A percentile compares a stretch with the other conserved stretches of the same genome.
Conservation (phyloP, 129 eudicot genomes). For the Apium graveolens region DNA sequence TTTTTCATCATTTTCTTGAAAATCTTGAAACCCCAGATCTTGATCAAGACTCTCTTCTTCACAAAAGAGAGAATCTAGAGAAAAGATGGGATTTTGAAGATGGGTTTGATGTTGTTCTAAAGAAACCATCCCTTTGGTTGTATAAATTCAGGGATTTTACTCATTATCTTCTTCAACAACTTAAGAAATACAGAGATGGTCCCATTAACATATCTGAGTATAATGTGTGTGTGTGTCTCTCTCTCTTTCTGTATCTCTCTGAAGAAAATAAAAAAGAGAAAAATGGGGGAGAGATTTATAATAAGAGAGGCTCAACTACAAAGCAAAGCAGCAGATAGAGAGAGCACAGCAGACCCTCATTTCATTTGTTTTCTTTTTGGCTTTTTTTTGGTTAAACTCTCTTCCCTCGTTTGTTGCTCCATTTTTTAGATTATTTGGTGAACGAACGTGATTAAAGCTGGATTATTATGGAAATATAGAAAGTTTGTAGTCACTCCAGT, state of each 20-base stretch:
- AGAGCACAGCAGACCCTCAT: slow-evolving; percentile 29
- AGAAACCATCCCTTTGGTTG: slow-evolving; percentile 26
- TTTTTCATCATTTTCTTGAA: background rate
- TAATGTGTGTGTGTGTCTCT: slow-evolving; percentile 10
- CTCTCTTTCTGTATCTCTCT: slow-evolving; percentile 6
- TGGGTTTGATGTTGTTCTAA: slow-evolving; percentile 14
- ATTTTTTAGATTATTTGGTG: background rate
- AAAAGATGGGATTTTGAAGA: slow-evolving; percentile 40
- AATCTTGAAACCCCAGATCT: slow-evolving; percentile 31
- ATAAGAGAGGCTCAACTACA: background rate
- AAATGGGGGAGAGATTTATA: background rate
- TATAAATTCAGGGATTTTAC: slow-evolving; percentile 33
- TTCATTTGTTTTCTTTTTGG: slow-evolving; percentile 10
- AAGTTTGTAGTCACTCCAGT: too few relatives aligned
- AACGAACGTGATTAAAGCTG: background rate
- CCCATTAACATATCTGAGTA: slow-evolving; percentile 32
- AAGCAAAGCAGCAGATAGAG: slow-evolving; percentile 19
- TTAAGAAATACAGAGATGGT: slow-evolving; percentile 23
- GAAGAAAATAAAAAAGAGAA: slow-evolving; percentile 4
- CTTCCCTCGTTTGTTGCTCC: background rate
- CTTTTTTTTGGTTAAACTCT: background rate
- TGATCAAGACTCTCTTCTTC: slow-evolving; percentile 41
- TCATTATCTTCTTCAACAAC: slow-evolving; percentile 49
- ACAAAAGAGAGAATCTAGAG: slow-evolving; percentile 53
- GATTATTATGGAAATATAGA: background rate